A percentile compares a stretch with the other conserved stretches of the same genome.
Conservation (phyloP, 1,284 basidiomycete genomes). For the Thecaphora thlaspeos region DNA sequence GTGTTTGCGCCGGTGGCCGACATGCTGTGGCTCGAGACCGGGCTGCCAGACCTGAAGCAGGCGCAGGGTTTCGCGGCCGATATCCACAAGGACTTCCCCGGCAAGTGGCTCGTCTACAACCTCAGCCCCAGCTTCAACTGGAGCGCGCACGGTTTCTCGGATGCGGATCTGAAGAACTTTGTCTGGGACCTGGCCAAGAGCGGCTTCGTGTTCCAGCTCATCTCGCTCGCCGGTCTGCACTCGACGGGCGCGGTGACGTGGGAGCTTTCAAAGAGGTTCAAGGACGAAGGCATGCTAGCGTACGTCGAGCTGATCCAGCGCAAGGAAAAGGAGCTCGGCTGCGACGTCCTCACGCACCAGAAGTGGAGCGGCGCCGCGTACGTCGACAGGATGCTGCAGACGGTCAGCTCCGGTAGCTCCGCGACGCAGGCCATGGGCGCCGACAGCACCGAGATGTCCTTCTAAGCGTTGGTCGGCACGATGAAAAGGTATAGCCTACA, state of each 20-base stretch:
- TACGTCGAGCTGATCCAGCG: conserved; percentile 55
- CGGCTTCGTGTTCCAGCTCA: conserved; percentile 57
- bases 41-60: conserved; percentile 75
- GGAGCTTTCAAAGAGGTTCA: conserved; percentile 63
- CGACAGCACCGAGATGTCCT: conserved; percentile 44
- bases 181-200: conserved; percentile 53
- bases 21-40: conserved; percentile 72
- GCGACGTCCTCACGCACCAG: conserved; percentile 56
- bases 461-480: too few relatives aligned
- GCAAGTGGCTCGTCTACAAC: conserved; percentile 89
- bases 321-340: conserved; percentile 55
- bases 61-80: conserved; percentile 75
- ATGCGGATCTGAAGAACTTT: conserved; percentile 60
- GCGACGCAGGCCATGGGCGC: conserved; percentile 53
- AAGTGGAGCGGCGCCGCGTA: conserved; percentile 55
- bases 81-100: conserved; percentile 72
- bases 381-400: conserved; percentile 53
- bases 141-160: conserved; percentile 76
- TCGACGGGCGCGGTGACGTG: conserved; percentile 46
- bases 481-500: too few relatives aligned
- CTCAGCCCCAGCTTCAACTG: conserved; percentile 92
- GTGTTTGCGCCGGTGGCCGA: conserved; percentile 66
- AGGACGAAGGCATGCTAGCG: conserved; percentile 61
- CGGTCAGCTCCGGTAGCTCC: conserved; percentile 49
- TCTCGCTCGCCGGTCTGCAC: conserved; percentile 56